Conservation (phyloP, 768 basidiomycete genomes). For the Asterophora parasitica region DNA sequence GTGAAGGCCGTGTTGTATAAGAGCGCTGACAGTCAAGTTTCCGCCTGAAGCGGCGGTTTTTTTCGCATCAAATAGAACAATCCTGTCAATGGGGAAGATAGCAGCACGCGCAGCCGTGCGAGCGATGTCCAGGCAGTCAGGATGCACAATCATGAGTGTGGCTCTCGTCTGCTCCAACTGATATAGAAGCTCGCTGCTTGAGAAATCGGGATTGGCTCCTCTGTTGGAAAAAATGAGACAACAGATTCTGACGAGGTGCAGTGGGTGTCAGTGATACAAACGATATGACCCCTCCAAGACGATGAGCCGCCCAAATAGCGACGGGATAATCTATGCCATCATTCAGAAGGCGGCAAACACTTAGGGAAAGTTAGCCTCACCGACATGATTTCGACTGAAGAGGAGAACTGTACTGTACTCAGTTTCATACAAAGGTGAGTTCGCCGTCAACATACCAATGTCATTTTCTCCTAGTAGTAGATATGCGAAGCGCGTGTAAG, state of each 20-base stretch:
- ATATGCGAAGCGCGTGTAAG: neutral
- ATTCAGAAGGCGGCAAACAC: neutral
- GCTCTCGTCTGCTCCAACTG: slow-evolving; percentile 50
- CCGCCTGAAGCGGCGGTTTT: slow-evolving; percentile 6
- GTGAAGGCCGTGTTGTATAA: slow-evolving; percentile 46
- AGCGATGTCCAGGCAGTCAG: slow-evolving; percentile 39
- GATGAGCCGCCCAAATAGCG: slow-evolving; percentile 52
- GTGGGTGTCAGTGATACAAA: slow-evolving; percentile 24
- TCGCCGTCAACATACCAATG: slow-evolving; percentile 39
- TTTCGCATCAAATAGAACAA: slow-evolving; percentile 35
- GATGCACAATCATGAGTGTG: slow-evolving; percentile 41
- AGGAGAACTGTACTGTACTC: slow-evolving; percentile 43
- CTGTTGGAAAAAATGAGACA: slow-evolving; percentile 21
- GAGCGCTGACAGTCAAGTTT: slow-evolving; percentile 35
- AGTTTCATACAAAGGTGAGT: neutral
- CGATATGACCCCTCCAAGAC: slow-evolving; percentile 55
- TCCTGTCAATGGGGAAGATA: slow-evolving; percentile 35
- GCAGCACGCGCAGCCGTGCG: slow-evolving; percentile 33
- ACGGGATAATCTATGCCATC: slow-evolving; percentile 44
- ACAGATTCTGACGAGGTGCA: neutral
- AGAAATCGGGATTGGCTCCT: slow-evolving; percentile 61
- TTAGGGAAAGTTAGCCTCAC: slow-evolving; percentile 27
- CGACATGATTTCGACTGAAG: slow-evolving; percentile 65
- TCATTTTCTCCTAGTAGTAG: slow-evolving; percentile 42
- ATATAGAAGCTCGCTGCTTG: slow-evolving; percentile 47